A percentile compares a stretch with the other conserved stretches of the same genome.
These are phyloP conservation scores for Hemerocallis citrina DNA, from an alignment of 106 monocot genomes.

Conservation along the genomic window DNA sequence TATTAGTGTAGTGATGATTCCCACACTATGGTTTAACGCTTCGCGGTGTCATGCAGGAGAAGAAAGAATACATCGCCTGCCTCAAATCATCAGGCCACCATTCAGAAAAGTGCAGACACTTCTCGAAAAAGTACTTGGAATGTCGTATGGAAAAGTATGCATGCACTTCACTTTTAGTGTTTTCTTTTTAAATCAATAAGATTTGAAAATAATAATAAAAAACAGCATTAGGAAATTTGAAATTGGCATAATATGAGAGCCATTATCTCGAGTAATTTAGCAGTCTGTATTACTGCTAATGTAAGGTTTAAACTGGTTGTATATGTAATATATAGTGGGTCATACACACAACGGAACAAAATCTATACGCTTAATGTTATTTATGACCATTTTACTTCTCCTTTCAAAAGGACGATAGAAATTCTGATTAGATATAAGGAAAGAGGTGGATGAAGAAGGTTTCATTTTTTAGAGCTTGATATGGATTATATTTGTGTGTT, in stretches of 20 bases:
- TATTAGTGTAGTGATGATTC: not conserved
- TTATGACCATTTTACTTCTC: too few relatives aligned
- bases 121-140: constrained; percentile 72
- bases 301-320: too few relatives aligned
- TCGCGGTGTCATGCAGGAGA: constrained; percentile 28
- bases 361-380: too few relatives aligned
- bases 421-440: too few relatives aligned
- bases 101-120: constrained; percentile 52
- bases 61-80: constrained; percentile 67
- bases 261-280: too few relatives aligned
- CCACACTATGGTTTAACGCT: not conserved
- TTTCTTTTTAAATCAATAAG: not conserved
- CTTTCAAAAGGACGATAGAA: too few relatives aligned
- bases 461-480: too few relatives aligned
- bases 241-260: too few relatives aligned
- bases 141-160: constrained; percentile 76
- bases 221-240: too few relatives aligned
- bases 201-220: not conserved
- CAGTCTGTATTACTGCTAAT: too few relatives aligned
- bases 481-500: not conserved
- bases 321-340: too few relatives aligned
- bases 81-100: constrained; percentile 48
- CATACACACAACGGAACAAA: too few relatives aligned
- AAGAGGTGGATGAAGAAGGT: not conserved
- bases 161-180: not conserved